Evolutionary conservation across 1,284 basidiomycete species (phyloP).

Genomic region (Phaffia rhodozyma): DNA sequence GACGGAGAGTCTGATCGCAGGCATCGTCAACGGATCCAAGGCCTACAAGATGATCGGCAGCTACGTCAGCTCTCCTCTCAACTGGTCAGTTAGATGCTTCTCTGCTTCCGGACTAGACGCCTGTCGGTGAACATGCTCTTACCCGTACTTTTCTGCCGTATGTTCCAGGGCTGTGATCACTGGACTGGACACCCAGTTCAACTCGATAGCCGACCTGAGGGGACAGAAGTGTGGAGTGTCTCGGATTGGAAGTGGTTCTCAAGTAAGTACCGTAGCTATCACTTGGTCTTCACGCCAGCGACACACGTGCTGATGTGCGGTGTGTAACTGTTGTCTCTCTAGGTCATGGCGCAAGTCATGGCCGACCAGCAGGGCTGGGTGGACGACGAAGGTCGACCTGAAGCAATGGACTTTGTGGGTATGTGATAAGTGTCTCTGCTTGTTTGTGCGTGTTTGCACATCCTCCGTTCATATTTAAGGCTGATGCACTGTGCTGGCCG

Average conservation of each 20-base stretch:
- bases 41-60: conserved; percentile 86
- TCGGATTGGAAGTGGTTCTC: conserved; percentile 51
- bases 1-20: conserved; percentile 85
- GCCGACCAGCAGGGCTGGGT: conserved; percentile 71
- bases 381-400: conserved; percentile 38
- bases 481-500: background rate
- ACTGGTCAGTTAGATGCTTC: conserved; percentile 47
- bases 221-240: conserved; percentile 82
- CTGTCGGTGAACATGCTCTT: background rate
- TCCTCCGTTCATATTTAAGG: background rate
- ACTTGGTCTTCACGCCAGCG: background rate
- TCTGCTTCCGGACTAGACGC: background rate
- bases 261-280: conserved; percentile 15
- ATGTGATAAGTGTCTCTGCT: conserved; percentile 17
- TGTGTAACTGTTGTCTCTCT: conserved; percentile 30
- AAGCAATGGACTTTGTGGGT: conserved; percentile 65
- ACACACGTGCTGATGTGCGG: background rate
- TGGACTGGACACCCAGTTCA: conserved; percentile 60
- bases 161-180: conserved; percentile 73
- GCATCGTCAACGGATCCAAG: conserved; percentile 73
- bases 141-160: background rate
- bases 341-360: conserved; percentile 94
- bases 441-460: background rate
- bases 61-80: conserved; percentile 76
- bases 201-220: conserved; percentile 61